Evolutionary conservation across 306 rosid genomes (phyloP).

Genomic region (Leucaena leucocephala): DNA sequence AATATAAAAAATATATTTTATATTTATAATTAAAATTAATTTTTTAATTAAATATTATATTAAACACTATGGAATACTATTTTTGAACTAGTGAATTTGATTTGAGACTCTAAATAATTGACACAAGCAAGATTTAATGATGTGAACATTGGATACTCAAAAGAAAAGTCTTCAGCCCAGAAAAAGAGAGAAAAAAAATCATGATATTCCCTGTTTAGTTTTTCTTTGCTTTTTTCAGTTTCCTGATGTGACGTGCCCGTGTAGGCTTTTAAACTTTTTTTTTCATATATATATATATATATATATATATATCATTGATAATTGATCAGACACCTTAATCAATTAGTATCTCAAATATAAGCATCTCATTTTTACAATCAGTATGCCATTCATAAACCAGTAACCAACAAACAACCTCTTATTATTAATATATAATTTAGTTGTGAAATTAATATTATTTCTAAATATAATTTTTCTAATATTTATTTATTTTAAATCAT

Average conservation of each 20-base stretch:
- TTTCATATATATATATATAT: too few species aligned
- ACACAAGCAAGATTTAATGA: not conserved
- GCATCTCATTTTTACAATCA: not conserved
- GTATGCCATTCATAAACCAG: not conserved
- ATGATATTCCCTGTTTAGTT: not conserved
- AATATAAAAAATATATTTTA: too few species aligned
- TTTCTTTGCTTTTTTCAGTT: not conserved
- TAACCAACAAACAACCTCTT: too few species aligned
- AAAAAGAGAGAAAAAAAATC: not conserved
- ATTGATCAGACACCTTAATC: not conserved
- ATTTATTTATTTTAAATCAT: too few species aligned
- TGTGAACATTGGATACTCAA: not conserved
- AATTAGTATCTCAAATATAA: not conserved
- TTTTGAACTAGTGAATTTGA: not conserved
- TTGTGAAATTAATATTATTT: too few species aligned
- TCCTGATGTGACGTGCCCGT: constrained; percentile 14
- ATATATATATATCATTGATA: not conserved
- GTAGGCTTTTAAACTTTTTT: not conserved
- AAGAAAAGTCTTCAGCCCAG: not conserved
- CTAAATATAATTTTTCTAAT: too few species aligned
- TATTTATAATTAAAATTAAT: too few species aligned
- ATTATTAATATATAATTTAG: too few species aligned
- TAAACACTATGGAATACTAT: too few species aligned
- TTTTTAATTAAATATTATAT: too few species aligned
- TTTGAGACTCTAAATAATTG: not conserved